Base-by-base conservation (phyloP, 2,329 filamentous ascomycete genomes). In the Penicillium sp. region DNA sequence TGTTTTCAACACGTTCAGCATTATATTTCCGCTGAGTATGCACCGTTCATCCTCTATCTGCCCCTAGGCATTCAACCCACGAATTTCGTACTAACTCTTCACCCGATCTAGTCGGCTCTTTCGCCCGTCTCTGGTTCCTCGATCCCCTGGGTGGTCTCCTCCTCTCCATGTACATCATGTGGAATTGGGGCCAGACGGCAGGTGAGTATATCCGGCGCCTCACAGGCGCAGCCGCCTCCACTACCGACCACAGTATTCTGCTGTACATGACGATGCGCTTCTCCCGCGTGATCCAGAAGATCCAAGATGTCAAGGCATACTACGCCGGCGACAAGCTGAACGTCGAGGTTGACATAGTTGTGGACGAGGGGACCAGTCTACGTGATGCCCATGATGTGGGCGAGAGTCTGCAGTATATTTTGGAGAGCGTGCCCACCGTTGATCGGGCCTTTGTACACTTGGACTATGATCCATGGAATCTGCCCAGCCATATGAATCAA, bases 201-300 rank as follows among this genome's bases (percentile, higher is more conserved):
- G 84, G 84, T 57, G 85, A 87, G 63, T 84, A 88, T 62, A 83
- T 88, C 14, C 85, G 83, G 78, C 78, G 87, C 25, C 78, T 88
- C 5, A 85, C 87, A 1, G 85, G 86, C 55, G 86, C 86, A 63
- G 80, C 83, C 2, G 86, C 86, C n/a, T 84, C 84, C 2, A 79
- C 79, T 20, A 82, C 83, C 66, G 57, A 81, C n/a, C 85, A 92
- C 34, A 96, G 95, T 71, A 86, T 96, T 49, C 77, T 96, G 22
- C 82, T 96, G 0, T 97, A 97, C 77, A 84, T 96, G 67, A 95
- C 92, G 1, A 96, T 96, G 90, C 89, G 93, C 20, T 96, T 96
- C 72, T 92, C 92, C 48, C 91, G 90, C 66, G 90, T 90, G 12
- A 96, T 97, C 71, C 87, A 86, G 70, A 88, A 75, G 65, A 85